Evolutionary conservation across 83 land plant species (phyloP), one percentile per base, ranked within the genome.

Genomic region (Picea engelmannii): DNA sequence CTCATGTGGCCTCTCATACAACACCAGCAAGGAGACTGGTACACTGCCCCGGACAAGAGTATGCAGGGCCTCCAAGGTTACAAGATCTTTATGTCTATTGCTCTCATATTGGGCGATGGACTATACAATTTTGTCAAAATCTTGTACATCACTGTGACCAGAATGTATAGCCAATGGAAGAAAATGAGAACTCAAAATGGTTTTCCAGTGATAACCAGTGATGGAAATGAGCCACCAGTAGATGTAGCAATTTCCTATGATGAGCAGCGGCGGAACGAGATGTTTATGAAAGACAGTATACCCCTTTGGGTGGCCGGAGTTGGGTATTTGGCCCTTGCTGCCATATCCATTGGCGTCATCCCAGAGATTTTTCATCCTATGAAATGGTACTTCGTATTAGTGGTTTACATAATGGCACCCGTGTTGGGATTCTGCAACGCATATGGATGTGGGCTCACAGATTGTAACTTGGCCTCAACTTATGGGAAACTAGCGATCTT

Each of bases 391-490:
- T 38, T 38, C 47, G 80, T 91, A 18, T 42, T 91, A 3, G 81
- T 88, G 15, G 64, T 81, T 21, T 93, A 93, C 78, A 35, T 27
- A 27, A 27, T 88, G 21, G 95, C 95, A n/a, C 93, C 95, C 0
- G 80, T 86, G 6, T 68, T 90, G 1, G 94, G 90, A 69, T 92
- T 92, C 60, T 90, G 92, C 81, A 92, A 92, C 61, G 89, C 94
- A 13, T 92, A 92, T 65, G 94, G 94, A 1, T 79, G 83, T 62
- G 95, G 95, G 0, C 89, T 92, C 74, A 90, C 95, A 5, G 90
- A 86, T 62, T 92, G 92, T 92, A 84, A 86, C 17, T 79, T 88
- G 6, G 88, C 89, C 10, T 85, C 90, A 31, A 87, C 88, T 12
- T 92, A 92, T 71, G 94, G 94, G 16, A 92, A 89, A 35, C 38